Conservation (phyloP, 225 moss, liverwort and hornwort species). For the Anthoceros angustus region DNA sequence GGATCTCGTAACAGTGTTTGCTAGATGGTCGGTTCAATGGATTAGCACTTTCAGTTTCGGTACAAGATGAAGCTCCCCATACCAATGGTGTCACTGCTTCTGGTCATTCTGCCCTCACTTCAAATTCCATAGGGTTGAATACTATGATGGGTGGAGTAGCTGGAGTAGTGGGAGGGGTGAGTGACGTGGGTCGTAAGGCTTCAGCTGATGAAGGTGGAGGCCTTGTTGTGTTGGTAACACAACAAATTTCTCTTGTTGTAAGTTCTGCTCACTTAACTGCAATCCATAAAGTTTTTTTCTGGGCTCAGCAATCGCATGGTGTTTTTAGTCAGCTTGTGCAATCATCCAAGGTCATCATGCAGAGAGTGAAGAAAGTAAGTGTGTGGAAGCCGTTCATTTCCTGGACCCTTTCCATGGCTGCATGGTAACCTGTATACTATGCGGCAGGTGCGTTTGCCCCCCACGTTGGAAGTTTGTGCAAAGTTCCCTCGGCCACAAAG, state of each 20-base stretch:
- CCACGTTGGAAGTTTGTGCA: constrained; percentile 68
- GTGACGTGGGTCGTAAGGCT: constrained; percentile 86
- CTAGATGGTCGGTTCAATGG: constrained; percentile 89
- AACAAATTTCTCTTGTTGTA: constrained; percentile 92
- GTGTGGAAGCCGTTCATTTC: too few relatives aligned
- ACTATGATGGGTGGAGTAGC: constrained; percentile 66
- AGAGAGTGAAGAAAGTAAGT: not conserved
- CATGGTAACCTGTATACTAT: not conserved
- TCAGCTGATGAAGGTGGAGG: constrained; percentile 56
- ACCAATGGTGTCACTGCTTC: constrained; percentile 29
- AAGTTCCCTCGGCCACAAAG: constrained; percentile 66
- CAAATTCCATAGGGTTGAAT: constrained; percentile 2
- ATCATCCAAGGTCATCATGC: not conserved
- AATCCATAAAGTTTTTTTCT: not conserved
- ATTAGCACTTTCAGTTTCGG: constrained; percentile 72
- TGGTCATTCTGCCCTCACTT: constrained; percentile 10
- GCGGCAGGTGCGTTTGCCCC: constrained; percentile 65
- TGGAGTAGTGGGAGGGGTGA: constrained; percentile 55
- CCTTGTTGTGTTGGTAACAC: constrained; percentile 88
- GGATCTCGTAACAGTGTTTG: constrained; percentile 32
- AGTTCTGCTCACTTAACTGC: constrained; percentile 10
- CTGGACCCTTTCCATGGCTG: too few relatives aligned
- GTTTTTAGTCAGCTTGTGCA: not conserved
- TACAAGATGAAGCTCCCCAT: constrained; percentile 62
- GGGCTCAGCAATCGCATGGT: not conserved